Conservation (phyloP, 306 rosid genomes). For the Citrullus mucosospermus region DNA sequence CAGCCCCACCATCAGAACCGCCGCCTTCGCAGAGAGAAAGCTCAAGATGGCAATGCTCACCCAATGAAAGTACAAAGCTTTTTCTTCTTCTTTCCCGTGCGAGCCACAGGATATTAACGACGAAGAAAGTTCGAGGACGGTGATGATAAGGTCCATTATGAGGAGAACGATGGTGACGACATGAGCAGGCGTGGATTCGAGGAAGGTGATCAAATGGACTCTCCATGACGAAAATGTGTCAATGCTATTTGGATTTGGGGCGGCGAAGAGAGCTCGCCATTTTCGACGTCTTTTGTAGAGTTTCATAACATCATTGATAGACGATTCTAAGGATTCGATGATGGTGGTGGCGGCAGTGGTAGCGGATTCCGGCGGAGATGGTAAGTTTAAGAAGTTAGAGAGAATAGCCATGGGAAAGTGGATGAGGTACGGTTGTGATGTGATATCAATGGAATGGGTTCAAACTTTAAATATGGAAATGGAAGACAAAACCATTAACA, state of each 20-base stretch:
- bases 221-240: constrained; percentile 32
- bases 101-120: constrained; percentile 24
- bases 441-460: background rate
- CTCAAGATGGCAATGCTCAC: constrained; percentile 46
- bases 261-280: background rate
- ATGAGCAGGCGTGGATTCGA: constrained; percentile 45
- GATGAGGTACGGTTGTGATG: background rate
- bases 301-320: background rate
- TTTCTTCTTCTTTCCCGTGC: background rate
- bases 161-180: constrained; percentile 28
- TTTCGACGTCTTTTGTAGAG: background rate
- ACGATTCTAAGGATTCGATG: background rate
- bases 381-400: background rate
- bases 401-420: background rate
- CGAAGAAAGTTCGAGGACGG: constrained; percentile 56
- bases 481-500: background rate
- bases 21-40: constrained; percentile 30
- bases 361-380: background rate
- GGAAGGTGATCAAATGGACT: constrained; percentile 25
- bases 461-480: background rate
- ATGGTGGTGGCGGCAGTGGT: background rate
- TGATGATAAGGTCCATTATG: constrained; percentile 41
- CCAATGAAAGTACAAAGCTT: constrained; percentile 32
- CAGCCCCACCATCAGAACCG: constrained; percentile 30
- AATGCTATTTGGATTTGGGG: background rate